Evolutionary conservation across 768 basidiomycete genomes (phyloP).

Genomic region (Hygrocybe punicea): DNA sequence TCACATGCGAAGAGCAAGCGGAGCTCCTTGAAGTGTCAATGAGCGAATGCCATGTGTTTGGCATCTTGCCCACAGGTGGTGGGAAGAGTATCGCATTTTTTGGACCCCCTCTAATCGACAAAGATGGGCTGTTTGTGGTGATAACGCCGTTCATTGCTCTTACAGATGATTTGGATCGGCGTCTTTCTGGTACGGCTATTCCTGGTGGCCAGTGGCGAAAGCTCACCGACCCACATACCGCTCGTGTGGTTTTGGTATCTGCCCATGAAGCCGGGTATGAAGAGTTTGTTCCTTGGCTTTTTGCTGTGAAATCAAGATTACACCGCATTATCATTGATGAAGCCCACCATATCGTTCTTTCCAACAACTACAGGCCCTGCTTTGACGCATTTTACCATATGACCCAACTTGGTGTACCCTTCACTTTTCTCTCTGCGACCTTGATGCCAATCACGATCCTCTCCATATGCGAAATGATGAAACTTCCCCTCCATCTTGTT

Average conservation of each 20-base stretch:
- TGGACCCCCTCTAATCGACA: background rate
- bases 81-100: slow-evolving; percentile 9
- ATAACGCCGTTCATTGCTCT: slow-evolving; percentile 4
- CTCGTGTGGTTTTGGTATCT: slow-evolving; percentile 6
- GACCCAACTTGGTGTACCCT: background rate
- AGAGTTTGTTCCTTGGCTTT: background rate
- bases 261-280: background rate
- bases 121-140: background rate
- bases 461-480: background rate
- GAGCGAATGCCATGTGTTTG: background rate
- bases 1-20: background rate
- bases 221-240: background rate
- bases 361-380: slow-evolving; percentile 1
- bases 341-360: slow-evolving; percentile 4
- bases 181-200: background rate
- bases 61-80: slow-evolving; percentile 6
- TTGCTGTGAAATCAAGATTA: background rate
- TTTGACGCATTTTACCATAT: background rate
- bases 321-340: slow-evolving; percentile 5
- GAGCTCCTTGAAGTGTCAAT: background rate
- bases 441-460: background rate
- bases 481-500: background rate
- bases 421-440: slow-evolving; percentile 7
- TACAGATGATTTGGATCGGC: background rate
- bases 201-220: slow-evolving; percentile 1